Evolutionary conservation across 2,329 filamentous ascomycete genomes (phyloP).

Genomic region (Botrytis aclada): DNA sequence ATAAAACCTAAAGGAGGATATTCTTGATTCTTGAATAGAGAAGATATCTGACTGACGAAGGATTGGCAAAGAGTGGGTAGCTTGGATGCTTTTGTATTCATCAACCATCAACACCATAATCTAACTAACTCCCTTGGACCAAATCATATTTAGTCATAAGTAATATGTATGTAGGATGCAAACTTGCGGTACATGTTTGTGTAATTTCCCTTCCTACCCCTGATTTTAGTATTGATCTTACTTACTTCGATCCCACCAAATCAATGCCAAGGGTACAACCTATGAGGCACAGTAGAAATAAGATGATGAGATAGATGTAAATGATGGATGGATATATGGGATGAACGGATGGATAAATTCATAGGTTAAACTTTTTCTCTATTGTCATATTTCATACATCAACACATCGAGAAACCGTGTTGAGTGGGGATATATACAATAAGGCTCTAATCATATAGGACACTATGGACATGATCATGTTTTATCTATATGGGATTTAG

Average conservation of each 20-base stretch:
- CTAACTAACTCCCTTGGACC: background rate
- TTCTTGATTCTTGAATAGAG: background rate
- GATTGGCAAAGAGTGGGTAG: background rate
- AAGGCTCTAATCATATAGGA: background rate
- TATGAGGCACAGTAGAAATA: background rate
- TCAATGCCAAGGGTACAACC: background rate
- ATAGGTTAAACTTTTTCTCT: background rate
- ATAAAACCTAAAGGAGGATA: slow-evolving; percentile 1
- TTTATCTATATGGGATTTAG: background rate
- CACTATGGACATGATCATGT: background rate
- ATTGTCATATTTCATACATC: background rate
- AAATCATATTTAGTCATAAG: background rate
- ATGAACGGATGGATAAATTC: background rate
- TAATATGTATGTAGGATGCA: background rate
- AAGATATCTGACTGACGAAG: slow-evolving; percentile 10
- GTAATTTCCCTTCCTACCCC: slow-evolving; percentile 12
- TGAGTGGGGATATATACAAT: background rate
- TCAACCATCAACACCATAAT: background rate
- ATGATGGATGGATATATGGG: background rate
- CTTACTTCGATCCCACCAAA: background rate
- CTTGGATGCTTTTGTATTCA: slow-evolving; percentile 11
- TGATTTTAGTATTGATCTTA: background rate
- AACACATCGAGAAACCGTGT: background rate
- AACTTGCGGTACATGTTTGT: background rate
- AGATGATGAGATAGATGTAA: background rate